Conservation (phyloP, 495 filamentous ascomycete species). For the Talaromyces borbonicus region DNA sequence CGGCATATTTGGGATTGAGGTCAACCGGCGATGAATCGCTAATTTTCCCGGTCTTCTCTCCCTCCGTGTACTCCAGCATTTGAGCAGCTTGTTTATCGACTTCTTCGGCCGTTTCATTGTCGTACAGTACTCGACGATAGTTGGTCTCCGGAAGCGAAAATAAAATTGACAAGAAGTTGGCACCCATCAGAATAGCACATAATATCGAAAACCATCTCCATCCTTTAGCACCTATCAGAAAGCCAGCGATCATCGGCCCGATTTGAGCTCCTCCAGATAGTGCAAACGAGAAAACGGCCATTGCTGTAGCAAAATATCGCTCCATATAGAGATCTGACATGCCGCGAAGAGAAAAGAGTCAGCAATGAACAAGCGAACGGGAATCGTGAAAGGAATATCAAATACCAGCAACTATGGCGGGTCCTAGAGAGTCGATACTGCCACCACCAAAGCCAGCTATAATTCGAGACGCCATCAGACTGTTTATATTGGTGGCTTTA, state of each 20-base stretch:
- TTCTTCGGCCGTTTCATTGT: conserved; percentile 13
- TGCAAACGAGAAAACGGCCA: conserved; percentile 27
- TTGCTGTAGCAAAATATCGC: conserved; percentile 29
- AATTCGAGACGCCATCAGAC: conserved; percentile 19
- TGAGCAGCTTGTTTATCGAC: conserved; percentile 8
- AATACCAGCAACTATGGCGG: conserved; percentile 27
- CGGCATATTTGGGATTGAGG: background rate
- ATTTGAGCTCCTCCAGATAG: conserved; percentile 28
- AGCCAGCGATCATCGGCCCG: conserved; percentile 24
- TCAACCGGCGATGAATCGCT: background rate
- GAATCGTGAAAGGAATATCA: background rate
- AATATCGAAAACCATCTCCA: conserved; percentile 29
- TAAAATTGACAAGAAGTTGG: conserved; percentile 21
- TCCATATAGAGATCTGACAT: conserved; percentile 25
- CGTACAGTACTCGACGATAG: conserved; percentile 10
- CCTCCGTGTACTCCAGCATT: conserved; percentile 4
- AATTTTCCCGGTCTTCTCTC: background rate
- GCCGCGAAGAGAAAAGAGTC: conserved; percentile 2
- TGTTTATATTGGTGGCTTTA: conserved; percentile 21
- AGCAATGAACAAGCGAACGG: background rate
- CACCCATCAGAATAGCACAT: conserved; percentile 20
- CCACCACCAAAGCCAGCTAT: conserved; percentile 28
- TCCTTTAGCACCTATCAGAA: conserved; percentile 19
- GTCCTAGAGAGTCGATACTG: conserved; percentile 27
- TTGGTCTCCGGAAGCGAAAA: conserved; percentile 23